Percentiles rank a stretch among this genome's conserved stretches.
Evolutionary conservation across 2,329 filamentous ascomycete genomes (phyloP).

Genomic region (Monilinia vaccinii-corymbosi): DNA sequence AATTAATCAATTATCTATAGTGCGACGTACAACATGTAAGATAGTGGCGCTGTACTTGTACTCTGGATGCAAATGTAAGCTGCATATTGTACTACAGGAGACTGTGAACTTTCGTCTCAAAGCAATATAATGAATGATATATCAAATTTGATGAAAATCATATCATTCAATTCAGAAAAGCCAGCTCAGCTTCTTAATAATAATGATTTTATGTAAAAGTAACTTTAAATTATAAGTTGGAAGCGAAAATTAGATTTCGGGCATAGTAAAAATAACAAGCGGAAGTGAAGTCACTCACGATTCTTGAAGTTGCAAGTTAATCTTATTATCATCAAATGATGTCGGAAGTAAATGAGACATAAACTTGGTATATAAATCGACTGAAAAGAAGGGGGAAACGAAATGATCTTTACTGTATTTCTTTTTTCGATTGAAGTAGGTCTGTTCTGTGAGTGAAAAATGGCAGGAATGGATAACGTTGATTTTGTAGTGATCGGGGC

Average conservation of each 20-base stretch:
- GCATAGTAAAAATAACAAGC: too few relatives aligned
- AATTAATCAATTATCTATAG: too few relatives aligned
- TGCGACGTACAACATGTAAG: not conserved
- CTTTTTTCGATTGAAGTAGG: not conserved
- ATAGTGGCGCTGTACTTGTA: not conserved
- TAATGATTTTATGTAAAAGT: too few relatives aligned
- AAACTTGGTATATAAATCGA: too few relatives aligned
- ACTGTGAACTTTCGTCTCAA: not conserved
- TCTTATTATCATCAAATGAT: not conserved
- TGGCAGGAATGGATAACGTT: not conserved
- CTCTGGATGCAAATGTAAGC: not conserved
- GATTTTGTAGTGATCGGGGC: slow-evolving; percentile 3
- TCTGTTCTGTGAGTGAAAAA: not conserved
- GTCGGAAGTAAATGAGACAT: not conserved
- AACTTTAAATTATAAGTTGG: too few relatives aligned
- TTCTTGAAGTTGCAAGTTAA: not conserved
- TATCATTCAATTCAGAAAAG: too few relatives aligned
- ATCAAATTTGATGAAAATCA: too few relatives aligned
- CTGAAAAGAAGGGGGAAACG: not conserved
- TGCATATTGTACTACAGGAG: not conserved
- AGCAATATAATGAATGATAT: not conserved
- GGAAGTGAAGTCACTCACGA: too few relatives aligned
- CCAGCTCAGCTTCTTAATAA: too few relatives aligned
- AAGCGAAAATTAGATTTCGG: too few relatives aligned
- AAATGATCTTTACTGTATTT: not conserved